Base-by-base conservation (phyloP, 805 yeast species). In the Lipomyces lipofer region DNA sequence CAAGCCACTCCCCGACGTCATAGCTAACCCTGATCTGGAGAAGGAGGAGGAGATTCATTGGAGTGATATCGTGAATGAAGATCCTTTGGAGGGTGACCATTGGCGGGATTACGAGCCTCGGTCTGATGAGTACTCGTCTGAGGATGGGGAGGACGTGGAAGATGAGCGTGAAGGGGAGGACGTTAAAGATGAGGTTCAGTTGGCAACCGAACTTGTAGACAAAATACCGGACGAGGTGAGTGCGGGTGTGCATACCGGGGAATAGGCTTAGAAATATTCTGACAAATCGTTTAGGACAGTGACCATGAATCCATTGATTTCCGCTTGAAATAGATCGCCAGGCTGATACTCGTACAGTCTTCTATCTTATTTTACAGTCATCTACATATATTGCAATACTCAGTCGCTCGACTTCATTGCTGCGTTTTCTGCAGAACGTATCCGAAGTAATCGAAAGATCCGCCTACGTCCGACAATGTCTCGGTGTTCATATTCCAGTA, bases 71-170 rank as follows among this genome's bases (percentile, higher is more conserved):
- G 24, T 66, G 13, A 54, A 27, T 7, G 67, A 62, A 9, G 69
- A 66, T 6, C 69, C 69, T 7, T 45, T 67, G 17, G 52, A 51
- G 13, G 70, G 70, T 1, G 67, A 63, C 13, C 69, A 67, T 45
- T 67, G 71, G 71, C 45, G 52, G 15, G 58, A 48, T 19, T 48
- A n/a, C 7, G 50, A 22, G 33, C 51, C 56, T 6, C 25, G 45
- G 10, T 43, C 13, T 12, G 30, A 49, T 30, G 50, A 29, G n/a
- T 27, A 25, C 6, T 28, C 24, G 7, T 45, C 30, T 33, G 51
- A 46, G 17, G 59, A 52, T 21, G 56, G 48, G 17, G 51, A 43
- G 19, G 32, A 12, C 13, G 43, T 32, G 24, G 62, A 47, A 4
- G 49, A 29, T n/a, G n/a, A 19, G 15, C 33, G 50, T 19, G 32